These are phyloP conservation scores for Skeletonema marinoi DNA, from an alignment of 108 stramenopile species.

Conservation along the genomic window DNA sequence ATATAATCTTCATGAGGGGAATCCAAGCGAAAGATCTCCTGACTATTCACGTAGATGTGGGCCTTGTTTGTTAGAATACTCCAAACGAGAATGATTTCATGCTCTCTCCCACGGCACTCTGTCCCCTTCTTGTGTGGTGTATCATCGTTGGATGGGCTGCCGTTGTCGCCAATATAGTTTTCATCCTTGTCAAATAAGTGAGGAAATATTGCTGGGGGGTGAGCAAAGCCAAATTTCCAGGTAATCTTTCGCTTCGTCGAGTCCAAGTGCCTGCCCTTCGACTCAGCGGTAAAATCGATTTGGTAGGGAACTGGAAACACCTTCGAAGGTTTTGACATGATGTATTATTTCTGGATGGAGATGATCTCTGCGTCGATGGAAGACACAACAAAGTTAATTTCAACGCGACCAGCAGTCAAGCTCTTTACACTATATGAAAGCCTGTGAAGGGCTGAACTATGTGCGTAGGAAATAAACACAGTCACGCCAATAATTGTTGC, in stretches of 20 bases:
- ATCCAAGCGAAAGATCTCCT: conserved; percentile 36
- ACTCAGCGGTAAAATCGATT: conserved; percentile 35
- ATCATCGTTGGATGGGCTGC: conserved; percentile 3
- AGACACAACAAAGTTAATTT: no score
- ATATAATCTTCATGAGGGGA: conserved; percentile 22
- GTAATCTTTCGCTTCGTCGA: conserved; percentile 27
- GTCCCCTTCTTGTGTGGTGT: conserved; percentile 27
- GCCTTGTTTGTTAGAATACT: conserved; percentile 43
- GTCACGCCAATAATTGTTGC: no score
- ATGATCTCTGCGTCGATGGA: no score
- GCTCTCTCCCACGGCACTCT: conserved; percentile 55
- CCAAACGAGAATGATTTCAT: conserved; percentile 53
- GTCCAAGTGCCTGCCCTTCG: conserved; percentile 42
- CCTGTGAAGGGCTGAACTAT: no score
- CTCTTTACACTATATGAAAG: no score
- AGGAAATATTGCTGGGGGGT: conserved; percentile 41
- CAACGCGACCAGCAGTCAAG: no score
- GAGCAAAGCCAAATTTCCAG: conserved; percentile 44
- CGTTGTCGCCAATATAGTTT: conserved; percentile 26
- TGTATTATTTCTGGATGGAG: background rate
- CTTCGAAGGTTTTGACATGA: background rate
- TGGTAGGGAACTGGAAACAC: conserved; percentile 42
- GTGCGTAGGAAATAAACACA: no score
- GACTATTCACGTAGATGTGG: conserved; percentile 31
- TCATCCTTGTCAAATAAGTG: conserved; percentile 37